Base-by-base conservation (phyloP, 2,329 filamentous ascomycete species). In the Arthrobotrys iridis region DNA sequence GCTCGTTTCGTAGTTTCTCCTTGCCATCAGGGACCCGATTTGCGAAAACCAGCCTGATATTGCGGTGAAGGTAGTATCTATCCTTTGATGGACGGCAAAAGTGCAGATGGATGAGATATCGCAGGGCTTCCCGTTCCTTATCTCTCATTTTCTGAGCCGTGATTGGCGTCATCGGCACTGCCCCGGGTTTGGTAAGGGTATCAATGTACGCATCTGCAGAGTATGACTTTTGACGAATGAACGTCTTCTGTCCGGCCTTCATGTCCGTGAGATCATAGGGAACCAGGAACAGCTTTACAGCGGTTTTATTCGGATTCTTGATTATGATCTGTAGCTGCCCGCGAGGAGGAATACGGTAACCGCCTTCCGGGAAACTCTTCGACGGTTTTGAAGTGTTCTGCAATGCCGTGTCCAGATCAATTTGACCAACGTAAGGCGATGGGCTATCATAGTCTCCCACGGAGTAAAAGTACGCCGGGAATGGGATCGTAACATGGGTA, bases 241-340 rank as follows among this genome's bases (percentile, higher is more conserved):
- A 98, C 0, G 95, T 99, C 82, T 98, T 98, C 13, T 93, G 96
- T 0, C 93, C 93, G 0, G 93, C 88, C 76, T 95, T 91, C 94
- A 99, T 99, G 59, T 93, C 94, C 0, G 88, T 87, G 0, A 99
- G 85, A 81, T 98, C 93, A 79, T 98, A 99, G 0, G 94, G 95
- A 1, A 99, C 88, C 22, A 98, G 86, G 79, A 98, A 98, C 0
- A 99, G 85, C 82, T 99, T 98, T 64, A 98, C 94, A 0, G 95
- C 95, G 2, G 95, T 98, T 81, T 98, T 98, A 83, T 98, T 97
- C 13, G 93, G 94, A 79, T 98, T 99, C 82, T 98, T 98, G 81
- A 99, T 92, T 76, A 99, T 90, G 77, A 99, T 96, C 80, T 99
- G 95, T 11, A 99, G 85, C 82, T 98, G 95, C 0, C 95, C 95